Conservation (phyloP, 805 yeast genomes). For the Grigorovia yakushimaensis region DNA sequence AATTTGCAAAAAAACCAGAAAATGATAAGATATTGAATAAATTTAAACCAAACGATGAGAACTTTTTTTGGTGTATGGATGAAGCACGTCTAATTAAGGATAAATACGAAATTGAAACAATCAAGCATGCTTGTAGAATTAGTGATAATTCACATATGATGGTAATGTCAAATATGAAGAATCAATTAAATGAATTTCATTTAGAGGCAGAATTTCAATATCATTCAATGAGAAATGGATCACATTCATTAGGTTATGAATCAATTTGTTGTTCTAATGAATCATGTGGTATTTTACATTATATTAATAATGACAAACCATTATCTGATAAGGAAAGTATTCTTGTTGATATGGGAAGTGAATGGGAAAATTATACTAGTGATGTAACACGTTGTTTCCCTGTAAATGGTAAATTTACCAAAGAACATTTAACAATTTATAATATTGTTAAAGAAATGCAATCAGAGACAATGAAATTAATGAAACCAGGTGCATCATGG, state of each 20-base stretch:
- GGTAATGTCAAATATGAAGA: conserved; percentile 86
- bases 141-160: conserved; percentile 85
- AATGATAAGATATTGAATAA: neutral
- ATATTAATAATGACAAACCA: conserved; percentile 68
- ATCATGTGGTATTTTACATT: conserved; percentile 83
- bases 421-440: conserved; percentile 77
- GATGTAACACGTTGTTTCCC: conserved; percentile 97
- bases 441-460: conserved; percentile 80
- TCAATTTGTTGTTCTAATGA: conserved; percentile 95
- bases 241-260: conserved; percentile 81
- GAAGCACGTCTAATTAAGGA: conserved; percentile 84
- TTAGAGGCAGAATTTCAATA: conserved; percentile 92
- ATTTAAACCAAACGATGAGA: conserved; percentile 36
- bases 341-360: conserved; percentile 94
- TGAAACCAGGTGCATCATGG: conserved; percentile 80
- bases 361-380: conserved; percentile 85
- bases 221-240: conserved; percentile 89
- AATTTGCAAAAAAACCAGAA: neutral
- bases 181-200: conserved; percentile 80
- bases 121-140: conserved; percentile 74
- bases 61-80: conserved; percentile 66
- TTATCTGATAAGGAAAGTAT: conserved; percentile 52
- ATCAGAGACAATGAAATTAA: conserved; percentile 50
- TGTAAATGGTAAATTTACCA: conserved; percentile 77
- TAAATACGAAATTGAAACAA: conserved; percentile 61